These are phyloP conservation scores for Eucalyptus erythrocorys DNA, from an alignment of 345 rosid genomes.

Conservation along the genomic window DNA sequence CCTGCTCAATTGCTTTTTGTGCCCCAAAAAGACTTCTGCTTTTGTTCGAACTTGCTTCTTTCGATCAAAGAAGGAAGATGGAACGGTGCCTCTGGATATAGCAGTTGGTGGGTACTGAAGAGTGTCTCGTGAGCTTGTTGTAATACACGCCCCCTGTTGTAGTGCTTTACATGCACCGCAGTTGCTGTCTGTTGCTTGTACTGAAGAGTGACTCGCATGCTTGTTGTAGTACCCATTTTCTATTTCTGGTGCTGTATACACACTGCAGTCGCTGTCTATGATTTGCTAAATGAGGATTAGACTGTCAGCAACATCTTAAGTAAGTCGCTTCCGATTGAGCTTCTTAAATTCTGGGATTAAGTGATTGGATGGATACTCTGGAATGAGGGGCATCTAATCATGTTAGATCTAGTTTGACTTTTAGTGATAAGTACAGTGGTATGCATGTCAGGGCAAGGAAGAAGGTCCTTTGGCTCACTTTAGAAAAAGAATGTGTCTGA, in stretches of 20 bases:
- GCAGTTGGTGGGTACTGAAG: background rate
- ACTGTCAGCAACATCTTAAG: background rate
- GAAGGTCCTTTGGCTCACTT: background rate
- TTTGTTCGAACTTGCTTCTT: background rate
- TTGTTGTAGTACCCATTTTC: background rate
- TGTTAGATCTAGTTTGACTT: background rate
- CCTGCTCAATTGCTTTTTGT: background rate
- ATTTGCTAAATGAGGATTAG: background rate
- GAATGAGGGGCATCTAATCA: background rate
- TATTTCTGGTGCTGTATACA: background rate
- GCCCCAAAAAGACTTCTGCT: background rate
- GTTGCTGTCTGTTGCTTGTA: background rate
- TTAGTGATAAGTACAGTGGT: background rate
- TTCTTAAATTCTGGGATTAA: background rate
- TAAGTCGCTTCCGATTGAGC: background rate
- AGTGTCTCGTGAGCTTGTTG: background rate
- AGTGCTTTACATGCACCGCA: background rate
- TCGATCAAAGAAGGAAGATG: background rate
- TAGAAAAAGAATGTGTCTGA: background rate
- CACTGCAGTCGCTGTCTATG: background rate
- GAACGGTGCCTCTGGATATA: background rate
- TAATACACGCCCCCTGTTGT: background rate
- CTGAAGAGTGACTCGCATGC: background rate
- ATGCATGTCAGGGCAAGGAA: background rate
- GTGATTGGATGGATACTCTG: background rate